phyloP scores from a whole-genome alignment of 208 protist species.

The Leishmania major region DNA sequence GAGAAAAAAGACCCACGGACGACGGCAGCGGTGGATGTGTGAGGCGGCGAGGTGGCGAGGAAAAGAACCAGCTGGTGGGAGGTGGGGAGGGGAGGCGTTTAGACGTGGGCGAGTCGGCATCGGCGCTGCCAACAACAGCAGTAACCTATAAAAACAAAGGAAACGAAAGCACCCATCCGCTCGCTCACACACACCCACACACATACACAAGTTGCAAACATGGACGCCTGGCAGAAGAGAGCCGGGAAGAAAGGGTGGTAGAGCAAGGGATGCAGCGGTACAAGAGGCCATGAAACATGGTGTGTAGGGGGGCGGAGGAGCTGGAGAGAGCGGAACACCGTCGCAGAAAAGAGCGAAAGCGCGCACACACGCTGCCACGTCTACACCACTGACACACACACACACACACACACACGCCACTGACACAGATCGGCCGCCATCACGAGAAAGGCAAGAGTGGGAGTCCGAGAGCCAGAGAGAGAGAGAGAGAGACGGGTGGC shows the following conservation, averaged over 20 bases:
- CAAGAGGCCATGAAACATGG: no score
- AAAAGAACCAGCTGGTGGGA: neutral
- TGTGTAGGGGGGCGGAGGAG: neutral
- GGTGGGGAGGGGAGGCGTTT: neutral
- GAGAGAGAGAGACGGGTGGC: neutral
- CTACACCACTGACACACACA: neutral
- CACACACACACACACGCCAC: no score
- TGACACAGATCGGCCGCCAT: no score
- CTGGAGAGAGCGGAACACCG: neutral
- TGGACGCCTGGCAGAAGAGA: neutral
- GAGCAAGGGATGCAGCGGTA: no score
- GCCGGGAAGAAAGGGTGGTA: neutral
- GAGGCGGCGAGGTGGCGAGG: neutral
- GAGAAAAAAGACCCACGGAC: neutral
- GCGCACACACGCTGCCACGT: neutral
- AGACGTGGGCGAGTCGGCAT: neutral
- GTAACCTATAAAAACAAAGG: neutral
- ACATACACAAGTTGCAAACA: neutral
- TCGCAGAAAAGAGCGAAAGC: neutral
- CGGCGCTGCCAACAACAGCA: neutral
- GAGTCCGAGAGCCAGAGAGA: neutral
- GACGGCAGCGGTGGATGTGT: neutral
- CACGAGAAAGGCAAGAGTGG: no score
- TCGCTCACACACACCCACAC: neutral
- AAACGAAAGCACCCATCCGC: neutral